Evolutionary conservation across 1,284 basidiomycete genomes (phyloP), one percentile per base, ranked within the genome.

Genomic region (Puccinia hordei): DNA sequence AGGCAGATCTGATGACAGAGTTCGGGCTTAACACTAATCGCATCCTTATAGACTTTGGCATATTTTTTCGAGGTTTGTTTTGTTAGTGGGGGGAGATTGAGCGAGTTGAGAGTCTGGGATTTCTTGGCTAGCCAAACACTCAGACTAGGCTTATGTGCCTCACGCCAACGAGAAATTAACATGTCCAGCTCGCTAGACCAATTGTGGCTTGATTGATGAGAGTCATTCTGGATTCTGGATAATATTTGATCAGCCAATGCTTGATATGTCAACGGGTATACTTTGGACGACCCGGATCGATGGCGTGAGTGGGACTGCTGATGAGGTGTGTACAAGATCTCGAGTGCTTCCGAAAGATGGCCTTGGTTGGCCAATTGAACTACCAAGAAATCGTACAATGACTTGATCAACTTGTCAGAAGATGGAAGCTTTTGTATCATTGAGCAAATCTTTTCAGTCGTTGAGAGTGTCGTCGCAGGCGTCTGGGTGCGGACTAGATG

Each of bases 311-410:
- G 24, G 24, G 33, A 41, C n/a, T 44, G 51, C 24, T 57, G 55
- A 73, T 38, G 57, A 63, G n/a, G 27, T 19, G 53, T 51, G 30
- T 35, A 35, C 3, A 72, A 57, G 10, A 80, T 57, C n/a, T 80
- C 13, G 8, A 80, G 10, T 9, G 77, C 77, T 15, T 80, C 77
- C 49, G 69, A 63, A 46, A 80, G 57, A 35, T 80, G 38, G 17
- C 59, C 57, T 80, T 80, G 77, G 59, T 80, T 80, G 35, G 77
- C 77, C 57, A 80, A 55, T n/a, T 80, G 77, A n/a, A 80, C 46
- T 53, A 80, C 59, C n/a, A 71, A 44, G 35, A 72, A 71, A 66
- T 80, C 59, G 49, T 61, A 69, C 8, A n/a, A 63, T 15, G 30
- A 51, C 41, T 35, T 38, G 15, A 49, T 35, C 15, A 63, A 53